phyloP scores from a whole-genome alignment of 805 yeast genomes.

The Sporopachydermia lactativora region DNA sequence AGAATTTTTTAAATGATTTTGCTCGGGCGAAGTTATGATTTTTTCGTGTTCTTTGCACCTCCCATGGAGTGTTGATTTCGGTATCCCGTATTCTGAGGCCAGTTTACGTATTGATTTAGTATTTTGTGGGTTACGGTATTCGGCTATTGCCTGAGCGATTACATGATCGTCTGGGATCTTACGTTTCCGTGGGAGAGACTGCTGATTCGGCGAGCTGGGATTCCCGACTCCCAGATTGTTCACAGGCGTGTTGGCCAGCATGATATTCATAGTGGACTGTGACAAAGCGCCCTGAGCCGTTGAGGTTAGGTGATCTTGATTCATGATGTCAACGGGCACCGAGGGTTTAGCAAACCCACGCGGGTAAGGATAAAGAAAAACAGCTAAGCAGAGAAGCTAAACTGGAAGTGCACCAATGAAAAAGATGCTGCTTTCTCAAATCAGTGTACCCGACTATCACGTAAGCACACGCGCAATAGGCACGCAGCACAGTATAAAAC shows the following conservation, averaged over 20 bases:
- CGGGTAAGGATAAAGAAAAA: no score
- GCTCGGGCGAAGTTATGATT: not conserved
- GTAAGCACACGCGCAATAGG: no score
- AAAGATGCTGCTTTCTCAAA: no score
- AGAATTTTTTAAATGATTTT: not conserved
- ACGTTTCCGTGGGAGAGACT: not conserved
- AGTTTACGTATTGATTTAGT: not conserved
- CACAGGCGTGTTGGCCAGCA: not conserved
- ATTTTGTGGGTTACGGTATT: not conserved
- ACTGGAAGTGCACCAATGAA: no score
- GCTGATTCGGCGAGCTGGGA: not conserved
- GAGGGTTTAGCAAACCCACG: no score
- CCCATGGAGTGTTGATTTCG: conserved; percentile 3
- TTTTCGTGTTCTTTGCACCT: not conserved
- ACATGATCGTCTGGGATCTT: not conserved
- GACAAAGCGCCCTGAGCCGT: not conserved
- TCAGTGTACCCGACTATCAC: no score
- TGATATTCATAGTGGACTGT: not conserved
- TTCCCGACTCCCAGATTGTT: not conserved
- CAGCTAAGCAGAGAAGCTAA: no score
- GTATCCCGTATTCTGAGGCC: conserved; percentile 3
- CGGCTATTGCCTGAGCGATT: not conserved
- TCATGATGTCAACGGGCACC: no score
- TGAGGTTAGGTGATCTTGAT: conserved; percentile 1
- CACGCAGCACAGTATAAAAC: no score